phyloP scores from a whole-genome alignment of 2,329 filamentous ascomycete genomes.

The Ustulina deusta region DNA sequence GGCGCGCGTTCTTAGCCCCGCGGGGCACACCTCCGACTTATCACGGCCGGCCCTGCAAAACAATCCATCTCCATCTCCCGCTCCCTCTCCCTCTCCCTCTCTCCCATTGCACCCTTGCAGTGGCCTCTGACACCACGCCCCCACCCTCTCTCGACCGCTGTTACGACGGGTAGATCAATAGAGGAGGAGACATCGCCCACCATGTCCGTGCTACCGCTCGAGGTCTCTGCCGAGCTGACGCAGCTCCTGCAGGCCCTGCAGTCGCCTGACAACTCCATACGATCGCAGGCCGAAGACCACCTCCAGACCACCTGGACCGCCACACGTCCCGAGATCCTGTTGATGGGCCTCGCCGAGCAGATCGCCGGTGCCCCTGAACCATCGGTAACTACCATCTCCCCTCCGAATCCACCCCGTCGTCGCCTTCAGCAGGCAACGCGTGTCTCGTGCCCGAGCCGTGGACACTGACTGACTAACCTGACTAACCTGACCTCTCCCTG shows the following conservation, averaged over 20 bases:
- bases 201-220: constrained; percentile 89
- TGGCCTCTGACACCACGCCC: background rate
- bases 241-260: constrained; percentile 90
- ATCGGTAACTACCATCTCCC: constrained; percentile 65
- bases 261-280: constrained; percentile 86
- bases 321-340: constrained; percentile 82
- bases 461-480: background rate
- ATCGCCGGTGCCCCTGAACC: constrained; percentile 81
- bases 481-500: constrained; percentile 13
- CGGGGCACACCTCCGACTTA: constrained; percentile 33
- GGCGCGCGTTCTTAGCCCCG: constrained; percentile 39
- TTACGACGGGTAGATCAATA: constrained; percentile 12
- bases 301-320: constrained; percentile 90
- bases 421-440: background rate
- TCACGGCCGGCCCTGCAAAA: constrained; percentile 22
- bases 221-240: constrained; percentile 84
- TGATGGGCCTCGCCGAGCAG: constrained; percentile 96
- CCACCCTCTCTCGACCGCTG: constrained; percentile 14
- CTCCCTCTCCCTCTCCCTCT: background rate
- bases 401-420: constrained; percentile 9
- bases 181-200: constrained; percentile 41
- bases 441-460: background rate
- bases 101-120: background rate
- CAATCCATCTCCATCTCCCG: constrained; percentile 16
- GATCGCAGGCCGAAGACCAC: constrained; percentile 89